These are phyloP conservation scores for Puccinellia tenuiflora DNA, from an alignment of 176 grass and related monocot genomes.

Conservation along the genomic window DNA sequence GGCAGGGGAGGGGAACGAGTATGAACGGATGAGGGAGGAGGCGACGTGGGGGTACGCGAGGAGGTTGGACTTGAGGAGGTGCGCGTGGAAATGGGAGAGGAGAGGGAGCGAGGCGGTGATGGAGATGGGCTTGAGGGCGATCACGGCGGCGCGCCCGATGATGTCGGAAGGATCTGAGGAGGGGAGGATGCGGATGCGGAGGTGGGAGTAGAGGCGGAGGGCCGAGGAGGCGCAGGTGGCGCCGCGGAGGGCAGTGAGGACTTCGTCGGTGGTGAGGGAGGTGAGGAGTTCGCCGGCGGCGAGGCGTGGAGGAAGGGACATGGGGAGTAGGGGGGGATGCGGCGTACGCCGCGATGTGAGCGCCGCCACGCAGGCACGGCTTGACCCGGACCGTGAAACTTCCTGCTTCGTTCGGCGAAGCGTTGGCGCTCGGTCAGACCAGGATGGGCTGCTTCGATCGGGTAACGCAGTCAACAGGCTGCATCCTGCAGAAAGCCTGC, in stretches of 20 bases:
- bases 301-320: conserved; percentile 9
- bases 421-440: neutral
- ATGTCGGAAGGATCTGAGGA: conserved; percentile 2
- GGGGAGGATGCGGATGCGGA: conserved; percentile 2
- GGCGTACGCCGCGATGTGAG: neutral
- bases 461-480: neutral
- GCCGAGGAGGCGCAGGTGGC: neutral
- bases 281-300: conserved; percentile 23
- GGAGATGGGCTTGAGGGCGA: conserved; percentile 36
- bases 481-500: neutral
- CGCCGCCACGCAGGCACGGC: neutral
- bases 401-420: neutral
- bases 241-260: conserved; percentile 19
- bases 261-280: neutral
- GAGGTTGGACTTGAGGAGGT: conserved; percentile 49
- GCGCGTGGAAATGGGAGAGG: conserved; percentile 38
- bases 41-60: conserved; percentile 23
- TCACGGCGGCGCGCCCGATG: conserved; percentile 30
- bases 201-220: conserved; percentile 23
- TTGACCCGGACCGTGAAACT: neutral
- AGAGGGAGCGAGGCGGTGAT: conserved; percentile 22
- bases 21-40: conserved; percentile 9
- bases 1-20: conserved; percentile 7
- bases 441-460: neutral
- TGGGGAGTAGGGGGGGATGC: neutral